Evolutionary conservation across 2,329 filamentous ascomycete species (phyloP), one percentile per base, ranked within the genome.

Genomic region (Stagonosporopsis chrysanthemi): DNA sequence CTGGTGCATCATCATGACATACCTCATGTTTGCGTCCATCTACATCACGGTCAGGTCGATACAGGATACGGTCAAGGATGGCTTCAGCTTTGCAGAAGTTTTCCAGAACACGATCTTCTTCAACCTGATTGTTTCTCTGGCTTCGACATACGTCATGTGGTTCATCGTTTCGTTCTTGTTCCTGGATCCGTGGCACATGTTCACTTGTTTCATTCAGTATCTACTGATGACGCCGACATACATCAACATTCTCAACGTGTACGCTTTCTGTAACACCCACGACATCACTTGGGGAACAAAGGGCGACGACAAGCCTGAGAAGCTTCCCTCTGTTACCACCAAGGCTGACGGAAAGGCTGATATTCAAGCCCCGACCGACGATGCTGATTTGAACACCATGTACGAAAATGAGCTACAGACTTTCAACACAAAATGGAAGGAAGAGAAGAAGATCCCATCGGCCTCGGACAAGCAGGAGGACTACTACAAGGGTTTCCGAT

Each of bases 101-200:
- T 93, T 98, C 79, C 89, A 87, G 69, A 96, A 99, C 76, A 83
- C 87, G 62, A 86, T 96, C 56, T 98, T 99, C 80, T 92, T 95
- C 77, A 96, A 92, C 31, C 84, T 99, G 62, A 95, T 99, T 67
- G 87, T 99, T 48, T 97, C 93, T 0, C 86, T 98, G 70, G 85
- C 90, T 69, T 95, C 92, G 11, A 99, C 95, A 0, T 99, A 95
- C 74, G 84, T 96, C 61, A 88, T 99, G 70, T 99, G 93, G 90
- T 85, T 98, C 58, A 79, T 99, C 47, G 90, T 92, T 0, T 97
- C 92, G 8, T 83, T 99, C 64, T 82, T 99, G 66, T 98, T 98
- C 88, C 88, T 98, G 77, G 95, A 99, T 75, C 95, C 95, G 4
- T 99, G 95, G 94, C 95, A 99, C 80, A 98, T 99, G 92, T 84